Conservation (phyloP, 169 alveolate genomes). For the Theileria equi region DNA sequence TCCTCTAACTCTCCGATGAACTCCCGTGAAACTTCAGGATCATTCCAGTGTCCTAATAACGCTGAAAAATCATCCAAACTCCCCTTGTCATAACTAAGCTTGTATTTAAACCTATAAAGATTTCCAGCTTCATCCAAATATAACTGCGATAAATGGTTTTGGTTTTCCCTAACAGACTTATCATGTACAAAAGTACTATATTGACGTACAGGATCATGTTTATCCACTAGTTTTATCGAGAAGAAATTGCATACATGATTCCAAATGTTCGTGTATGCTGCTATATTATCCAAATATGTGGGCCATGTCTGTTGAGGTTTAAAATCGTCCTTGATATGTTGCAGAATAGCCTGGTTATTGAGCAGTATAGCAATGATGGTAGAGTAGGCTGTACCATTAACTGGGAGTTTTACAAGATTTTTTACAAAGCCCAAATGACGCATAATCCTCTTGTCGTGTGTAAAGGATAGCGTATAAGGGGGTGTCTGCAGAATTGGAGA, state of each 20-base stretch:
- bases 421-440: constrained; percentile 23
- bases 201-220: too few relatives aligned
- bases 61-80: constrained; percentile 25
- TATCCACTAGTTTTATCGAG: constrained; percentile 12
- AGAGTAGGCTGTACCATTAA: constrained; percentile 42
- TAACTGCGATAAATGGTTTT: not conserved
- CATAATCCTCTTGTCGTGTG: not conserved
- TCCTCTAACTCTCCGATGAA: constrained; percentile 16
- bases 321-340: constrained; percentile 1
- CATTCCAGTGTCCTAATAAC: constrained; percentile 55
- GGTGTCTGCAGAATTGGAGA: constrained; percentile 54
- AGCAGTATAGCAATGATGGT: constrained; percentile 23
- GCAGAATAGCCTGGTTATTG: constrained; percentile 19
- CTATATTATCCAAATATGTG: constrained; percentile 57
- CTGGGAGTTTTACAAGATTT: constrained; percentile 25
- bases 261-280: constrained; percentile 64
- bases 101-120: constrained; percentile 21
- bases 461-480: constrained; percentile 7
- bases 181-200: too few relatives aligned
- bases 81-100: constrained; percentile 11
- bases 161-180: too few relatives aligned
- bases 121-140: constrained; percentile 32
- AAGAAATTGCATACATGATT: constrained; percentile 33
- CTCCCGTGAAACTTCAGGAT: constrained; percentile 11
- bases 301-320: constrained; percentile 41